Base-by-base conservation (phyloP, 2,329 filamentous ascomycete species). In the Tolypocladium guangdongense region DNA sequence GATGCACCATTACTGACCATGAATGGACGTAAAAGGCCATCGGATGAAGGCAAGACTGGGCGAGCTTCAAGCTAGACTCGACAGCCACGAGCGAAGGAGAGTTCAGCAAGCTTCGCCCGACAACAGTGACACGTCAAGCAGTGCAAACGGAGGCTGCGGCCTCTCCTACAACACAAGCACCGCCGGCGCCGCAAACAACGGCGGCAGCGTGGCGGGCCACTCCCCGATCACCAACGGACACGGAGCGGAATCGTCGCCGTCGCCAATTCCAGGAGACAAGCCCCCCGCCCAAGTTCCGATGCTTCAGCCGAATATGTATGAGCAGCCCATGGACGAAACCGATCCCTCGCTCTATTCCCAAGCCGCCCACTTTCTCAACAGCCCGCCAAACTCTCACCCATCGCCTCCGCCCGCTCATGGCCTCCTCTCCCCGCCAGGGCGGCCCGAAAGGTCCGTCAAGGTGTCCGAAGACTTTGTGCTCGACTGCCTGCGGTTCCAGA, bases 31-130 rank as follows among this genome's bases (percentile, higher is more conserved):
- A n/a, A 32, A 32, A 66, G 64, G 64, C 38, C 61, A 67, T 45
- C 64, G 64, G 18, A 65, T 67, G 64, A 67, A 67, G 54, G 63
- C 60, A 24, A 58, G 61, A 20, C 60, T 67, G 37, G 63, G 62
- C 27, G 62, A 66, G 46, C 60, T 67, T 6, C 63, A 67, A 41
- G 64, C 64, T 12, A 57, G 61, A 45, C 58, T 67, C 20, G 63
- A 66, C 41, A 61, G 55, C 49, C 63, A 64, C 51, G 64, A 67
- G 51, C 55, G 54, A 10, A 55, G 53, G 10, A 52, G 57, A 2
- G 27, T 24, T 8, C 55, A 60, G 35, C 51, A 56, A 38, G 27
- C 49, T 12, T 38, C 49, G 8, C 20, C 38, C 12, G 39, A 55
- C 1, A 50, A 49, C n/a, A 30, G 24, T 24, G 43, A 46, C 8